These are phyloP conservation scores for Corniculantispora saksenae DNA, from an alignment of 2,329 filamentous ascomycete species.

Conservation along the genomic window DNA sequence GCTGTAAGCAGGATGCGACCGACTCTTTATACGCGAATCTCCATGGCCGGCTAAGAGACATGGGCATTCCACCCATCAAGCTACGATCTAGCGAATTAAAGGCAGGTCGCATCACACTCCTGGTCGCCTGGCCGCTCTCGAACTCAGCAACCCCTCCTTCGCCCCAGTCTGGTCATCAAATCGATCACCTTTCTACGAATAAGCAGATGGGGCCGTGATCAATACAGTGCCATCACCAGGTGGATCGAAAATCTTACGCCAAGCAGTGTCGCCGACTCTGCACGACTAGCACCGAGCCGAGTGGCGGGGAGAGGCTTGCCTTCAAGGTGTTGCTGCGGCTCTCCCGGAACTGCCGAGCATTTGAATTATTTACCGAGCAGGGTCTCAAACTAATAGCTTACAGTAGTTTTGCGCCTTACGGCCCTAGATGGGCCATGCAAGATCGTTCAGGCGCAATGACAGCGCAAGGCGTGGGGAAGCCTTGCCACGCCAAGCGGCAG, in stretches of 20 bases:
- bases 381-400: background rate
- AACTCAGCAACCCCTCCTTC: background rate
- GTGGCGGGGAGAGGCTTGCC: background rate
- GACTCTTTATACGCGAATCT: background rate
- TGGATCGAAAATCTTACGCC: constrained; percentile 18
- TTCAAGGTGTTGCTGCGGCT: background rate
- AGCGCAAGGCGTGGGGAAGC: background rate
- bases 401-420: background rate
- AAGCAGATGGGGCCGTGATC: background rate
- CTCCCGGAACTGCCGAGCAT: background rate
- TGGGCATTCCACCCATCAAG: background rate
- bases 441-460: background rate
- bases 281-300: background rate
- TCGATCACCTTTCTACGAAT: constrained; percentile 10
- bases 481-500: background rate
- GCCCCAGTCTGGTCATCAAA: background rate
- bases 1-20: background rate
- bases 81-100: background rate
- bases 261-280: background rate
- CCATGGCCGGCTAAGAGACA: background rate
- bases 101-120: background rate
- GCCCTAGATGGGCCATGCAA: background rate
- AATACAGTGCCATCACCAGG: background rate
- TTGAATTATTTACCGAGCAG: background rate
- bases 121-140: background rate